Evolutionary conservation across 2,329 filamentous ascomycete species (phyloP).

Genomic region (Ophiostoma sp.): DNA sequence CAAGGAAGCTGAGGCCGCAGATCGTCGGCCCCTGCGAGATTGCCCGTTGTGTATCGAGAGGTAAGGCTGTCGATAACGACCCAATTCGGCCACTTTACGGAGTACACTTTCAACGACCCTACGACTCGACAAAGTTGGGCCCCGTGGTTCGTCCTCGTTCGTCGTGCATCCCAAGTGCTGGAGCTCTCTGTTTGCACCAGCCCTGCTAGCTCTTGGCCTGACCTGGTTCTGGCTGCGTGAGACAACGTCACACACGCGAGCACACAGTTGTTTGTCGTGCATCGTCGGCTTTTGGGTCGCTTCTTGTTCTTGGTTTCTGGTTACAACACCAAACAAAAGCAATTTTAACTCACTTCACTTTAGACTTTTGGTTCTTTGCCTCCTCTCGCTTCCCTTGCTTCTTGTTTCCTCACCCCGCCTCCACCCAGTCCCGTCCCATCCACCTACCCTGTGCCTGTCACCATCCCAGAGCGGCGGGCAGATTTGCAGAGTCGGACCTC

Average conservation of each 20-base stretch:
- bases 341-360: neutral
- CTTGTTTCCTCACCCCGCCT: conserved; percentile 6
- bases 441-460: neutral
- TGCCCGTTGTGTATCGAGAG: neutral
- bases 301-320: conserved; percentile 5
- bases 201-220: conserved; percentile 4
- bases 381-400: conserved; percentile 1
- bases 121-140: neutral
- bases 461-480: neutral
- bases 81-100: neutral
- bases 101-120: neutral
- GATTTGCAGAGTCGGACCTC: neutral
- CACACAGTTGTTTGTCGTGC: conserved; percentile 1
- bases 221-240: conserved; percentile 18
- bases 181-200: neutral
- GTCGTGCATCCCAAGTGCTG: neutral
- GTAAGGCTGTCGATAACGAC: conserved; percentile 16
- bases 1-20: neutral
- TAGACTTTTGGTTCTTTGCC: neutral
- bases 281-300: conserved; percentile 12
- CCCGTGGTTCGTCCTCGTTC: neutral
- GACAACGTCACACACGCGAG: conserved; percentile 25
- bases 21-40: conserved; percentile 2
- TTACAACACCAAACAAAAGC: conserved; percentile 12
- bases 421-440: neutral